Evolutionary conservation across 2,329 filamentous ascomycete species (phyloP), one percentile per base, ranked within the genome.

Genomic region (Neonectria sp.): DNA sequence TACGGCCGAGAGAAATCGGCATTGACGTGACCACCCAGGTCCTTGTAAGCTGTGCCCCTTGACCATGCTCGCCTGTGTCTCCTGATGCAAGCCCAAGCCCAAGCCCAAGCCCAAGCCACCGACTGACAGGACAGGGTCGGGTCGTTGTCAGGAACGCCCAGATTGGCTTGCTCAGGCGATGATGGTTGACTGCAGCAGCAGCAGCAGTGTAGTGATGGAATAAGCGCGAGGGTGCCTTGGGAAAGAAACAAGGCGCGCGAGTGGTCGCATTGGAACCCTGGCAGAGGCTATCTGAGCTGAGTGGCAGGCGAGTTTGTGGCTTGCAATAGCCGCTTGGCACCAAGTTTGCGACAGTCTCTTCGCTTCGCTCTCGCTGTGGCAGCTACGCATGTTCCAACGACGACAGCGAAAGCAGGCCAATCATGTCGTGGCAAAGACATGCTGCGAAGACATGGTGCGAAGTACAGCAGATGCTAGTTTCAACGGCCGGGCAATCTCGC

Each of bases 321-420:
- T 52, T 52, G 27, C 8, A 24, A 45, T 45, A 45, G 51, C n/a
- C 29, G 51, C 51, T 53, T 53, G 51, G 51, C 40, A 45, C 40
- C 40, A 21, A 11, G n/a, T 45, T 17, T 40, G 40, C 40, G 40
- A 45, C 40, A n/a, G 40, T 12, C 8, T n/a, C n/a, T 7, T 43
- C 40, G n/a, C 40, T 9, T 9, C 17, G 21, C 40, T 43, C 6
- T 21, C 31, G 31, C 31, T 33, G 31, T n/a, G 25, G 29, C 49
- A 35, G n/a, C 29, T 49, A 21, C 21, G 21, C 21, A 21, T 43
- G 13, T 37, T 40, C 40, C 17, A n/a, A 45, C n/a, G 40, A 45
- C 17, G 40, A 24, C 6, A 45, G 40, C n/a, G n/a, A 45, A 40
- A 5, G 7, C 15, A 15, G 37, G n/a, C 40, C 40, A 45, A 45